Base-by-base conservation (phyloP, 2,329 filamentous ascomycete species). In the Huntiella bhutanensis region DNA sequence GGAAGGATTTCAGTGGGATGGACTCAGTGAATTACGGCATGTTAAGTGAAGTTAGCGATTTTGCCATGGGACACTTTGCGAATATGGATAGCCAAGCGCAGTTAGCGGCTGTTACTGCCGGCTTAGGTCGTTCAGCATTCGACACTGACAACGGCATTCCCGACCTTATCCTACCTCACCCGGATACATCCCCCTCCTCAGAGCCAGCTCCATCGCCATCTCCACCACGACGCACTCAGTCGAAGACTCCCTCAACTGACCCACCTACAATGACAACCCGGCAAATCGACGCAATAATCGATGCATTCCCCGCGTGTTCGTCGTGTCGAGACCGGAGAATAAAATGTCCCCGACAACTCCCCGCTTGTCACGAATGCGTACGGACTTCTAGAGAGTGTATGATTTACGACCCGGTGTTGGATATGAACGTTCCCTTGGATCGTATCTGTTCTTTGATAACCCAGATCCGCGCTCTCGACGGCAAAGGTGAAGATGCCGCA, bases 291-390 rank as follows among this genome's bases (percentile, higher is more conserved):
- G n/a, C 37, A 7, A 41, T 46, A 8, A 35, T 48, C 16, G 43
- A 22, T 4, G 22, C 43, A 10, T 37, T 52, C 16, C 49, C 49
- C 11, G 44, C 49, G n/a, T 52, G 51, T 15, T 51, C 49, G 15
- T 48, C 33, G 12, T 52, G 51, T 33, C 45, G 51, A 28, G 51
- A 52, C 34, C 43, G 49, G 12, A 49, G 47, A 1, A 50, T 50
- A 4, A 51, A 48, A 33, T 52, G 51, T 16, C 41, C 49, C 12
- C 44, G 37, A 4, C 44, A 51, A 34, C 36, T 52, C 10, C 51
- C 51, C 5, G 39, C 49, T 5, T 52, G 51, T 16, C 41, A 42
- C 28, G 47, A 39, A 11, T 45, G 43, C 8, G 33, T 40, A 3
- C 28, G 46, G 10, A 47, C 46, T 2, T 42, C 39, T 4, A n/a